A percentile compares a stretch with the other conserved stretches of the same genome.
Evolutionary conservation across 495 filamentous ascomycete species (phyloP).

Genomic region (Zalerion maritima): DNA sequence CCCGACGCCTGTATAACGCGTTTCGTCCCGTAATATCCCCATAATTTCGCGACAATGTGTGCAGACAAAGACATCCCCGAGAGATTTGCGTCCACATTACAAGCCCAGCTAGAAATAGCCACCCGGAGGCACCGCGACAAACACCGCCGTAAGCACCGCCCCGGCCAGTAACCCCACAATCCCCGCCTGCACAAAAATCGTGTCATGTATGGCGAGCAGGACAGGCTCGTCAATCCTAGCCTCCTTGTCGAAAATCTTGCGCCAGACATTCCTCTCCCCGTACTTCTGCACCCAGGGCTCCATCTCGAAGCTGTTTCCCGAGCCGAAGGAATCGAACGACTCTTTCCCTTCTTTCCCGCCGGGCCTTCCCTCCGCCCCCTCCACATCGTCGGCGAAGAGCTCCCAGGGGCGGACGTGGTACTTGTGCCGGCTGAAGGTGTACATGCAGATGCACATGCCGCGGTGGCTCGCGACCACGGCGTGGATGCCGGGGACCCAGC

Average conservation of each 20-base stretch:
- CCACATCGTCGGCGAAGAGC: conserved; percentile 28
- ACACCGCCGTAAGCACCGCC: conserved; percentile 19
- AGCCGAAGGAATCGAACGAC: conserved; percentile 23
- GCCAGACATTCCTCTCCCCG: conserved; percentile 36
- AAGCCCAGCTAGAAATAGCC: no score
- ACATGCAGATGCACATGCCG: conserved; percentile 51
- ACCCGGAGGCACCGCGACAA: conserved; percentile 19
- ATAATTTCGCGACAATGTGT: no score
- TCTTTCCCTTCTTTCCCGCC: conserved; percentile 12
- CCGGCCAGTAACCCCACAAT: conserved; percentile 20
- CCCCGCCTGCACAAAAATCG: conserved; percentile 38
- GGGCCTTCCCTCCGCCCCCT: conserved; percentile 14
- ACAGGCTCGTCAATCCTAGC: conserved; percentile 47
- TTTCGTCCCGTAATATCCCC: no score
- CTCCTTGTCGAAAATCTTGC: conserved; percentile 48
- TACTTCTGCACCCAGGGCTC: conserved; percentile 48
- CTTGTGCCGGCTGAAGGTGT: conserved; percentile 39
- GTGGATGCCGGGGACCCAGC: conserved; percentile 46
- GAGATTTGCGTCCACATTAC: no score
- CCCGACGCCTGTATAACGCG: no score
- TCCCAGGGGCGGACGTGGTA: conserved; percentile 60
- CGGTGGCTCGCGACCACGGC: conserved; percentile 44
- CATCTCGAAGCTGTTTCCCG: conserved; percentile 41
- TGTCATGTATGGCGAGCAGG: conserved; percentile 50
- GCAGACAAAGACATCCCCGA: no score